phyloP scores from a whole-genome alignment of 805 yeast genomes.

The Lachancea sp. region DNA sequence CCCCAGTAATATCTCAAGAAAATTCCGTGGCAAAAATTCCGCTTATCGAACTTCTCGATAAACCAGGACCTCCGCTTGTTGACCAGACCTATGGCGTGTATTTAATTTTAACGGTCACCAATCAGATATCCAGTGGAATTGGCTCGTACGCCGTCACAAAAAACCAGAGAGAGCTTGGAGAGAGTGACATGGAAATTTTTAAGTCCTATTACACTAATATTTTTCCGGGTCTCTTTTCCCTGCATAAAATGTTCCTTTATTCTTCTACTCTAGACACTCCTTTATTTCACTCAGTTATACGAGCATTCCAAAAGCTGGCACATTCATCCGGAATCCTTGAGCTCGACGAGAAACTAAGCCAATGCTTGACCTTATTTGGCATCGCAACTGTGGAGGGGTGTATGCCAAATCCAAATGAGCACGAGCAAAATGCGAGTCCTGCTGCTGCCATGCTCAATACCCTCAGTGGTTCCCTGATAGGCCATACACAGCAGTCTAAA shows the following conservation, averaged over 20 bases:
- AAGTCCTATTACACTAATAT: conserved; percentile 32
- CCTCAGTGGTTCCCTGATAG: conserved; percentile 21
- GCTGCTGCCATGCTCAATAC: conserved; percentile 16
- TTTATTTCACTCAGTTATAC: conserved; percentile 55
- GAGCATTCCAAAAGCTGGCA: conserved; percentile 73
- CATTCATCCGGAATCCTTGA: conserved; percentile 79
- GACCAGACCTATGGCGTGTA: conserved; percentile 58
- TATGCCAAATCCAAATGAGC: conserved; percentile 43
- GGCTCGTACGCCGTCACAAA: conserved; percentile 45
- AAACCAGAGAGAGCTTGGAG: conserved; percentile 24
- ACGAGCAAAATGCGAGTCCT: conserved; percentile 18
- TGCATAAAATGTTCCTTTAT: conserved; percentile 49
- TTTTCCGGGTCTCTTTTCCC: conserved; percentile 37
- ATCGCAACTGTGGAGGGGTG: conserved; percentile 39
- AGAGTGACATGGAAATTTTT: conserved; percentile 10
- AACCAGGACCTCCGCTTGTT: conserved; percentile 63
- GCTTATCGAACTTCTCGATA: conserved; percentile 73
- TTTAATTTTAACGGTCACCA: conserved; percentile 49
- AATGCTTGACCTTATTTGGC: conserved; percentile 44
- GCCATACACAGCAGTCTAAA: conserved; percentile 6
- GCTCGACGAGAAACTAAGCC: conserved; percentile 49
- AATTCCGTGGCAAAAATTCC: conserved; percentile 46
- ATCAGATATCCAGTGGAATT: conserved; percentile 61
- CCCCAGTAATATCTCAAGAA: conserved; percentile 36
- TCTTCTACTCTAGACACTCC: conserved; percentile 61